A percentile compares a stretch with the other conserved stretches of the same genome.
These are phyloP conservation scores for Basidioascus undulatus DNA, from an alignment of 768 basidiomycete genomes.

Conservation along the genomic window DNA sequence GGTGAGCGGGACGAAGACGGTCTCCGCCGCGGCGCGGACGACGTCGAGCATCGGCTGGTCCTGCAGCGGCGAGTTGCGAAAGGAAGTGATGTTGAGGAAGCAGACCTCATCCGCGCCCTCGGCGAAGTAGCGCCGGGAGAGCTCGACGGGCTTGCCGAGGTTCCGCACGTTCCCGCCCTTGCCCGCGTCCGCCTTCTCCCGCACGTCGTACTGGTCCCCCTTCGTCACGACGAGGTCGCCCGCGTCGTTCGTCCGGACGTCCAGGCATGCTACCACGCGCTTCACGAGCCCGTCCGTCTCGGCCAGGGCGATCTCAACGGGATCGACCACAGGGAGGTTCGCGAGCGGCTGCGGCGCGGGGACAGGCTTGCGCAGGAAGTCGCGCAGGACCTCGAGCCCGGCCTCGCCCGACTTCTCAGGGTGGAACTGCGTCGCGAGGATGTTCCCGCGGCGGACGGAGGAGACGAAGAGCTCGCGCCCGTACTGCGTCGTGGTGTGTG, in stretches of 20 bases:
- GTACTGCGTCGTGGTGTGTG: conserved; percentile 71
- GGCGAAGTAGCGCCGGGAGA: conserved; percentile 61
- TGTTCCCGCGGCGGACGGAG: conserved; percentile 50
- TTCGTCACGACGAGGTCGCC: conserved; percentile 98
- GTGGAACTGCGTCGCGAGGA: conserved; percentile 89
- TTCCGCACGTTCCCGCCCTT: conserved; percentile 40
- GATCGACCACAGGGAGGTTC: conserved; percentile 3
- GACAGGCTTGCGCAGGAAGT: conserved; percentile 2
- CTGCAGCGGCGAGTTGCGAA: conserved; percentile 78
- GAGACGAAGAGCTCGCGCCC: conserved; percentile 82
- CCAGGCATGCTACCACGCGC: conserved; percentile 89
- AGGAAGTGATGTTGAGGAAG: conserved; percentile 96
- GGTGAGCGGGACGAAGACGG: conserved; percentile 87
- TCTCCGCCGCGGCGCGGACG: conserved; percentile 65
- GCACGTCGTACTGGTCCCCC: conserved; percentile 96
- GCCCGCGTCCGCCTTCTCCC: conserved; percentile 32
- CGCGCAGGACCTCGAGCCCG: conserved; percentile 46
- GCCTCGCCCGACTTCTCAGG: conserved; percentile 88
- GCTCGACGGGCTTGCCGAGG: conserved; percentile 85
- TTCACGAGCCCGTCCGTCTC: conserved; percentile 50
- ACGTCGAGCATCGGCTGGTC: conserved; percentile 98
- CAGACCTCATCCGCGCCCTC: conserved; percentile 89
- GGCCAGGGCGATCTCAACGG: conserved; percentile 4
- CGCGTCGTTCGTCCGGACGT: conserved; percentile 82
- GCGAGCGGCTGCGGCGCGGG: conserved; percentile 1